phyloP scores from a whole-genome alignment of 2,329 filamentous ascomycete species.

The Paecilomyces niveus region DNA sequence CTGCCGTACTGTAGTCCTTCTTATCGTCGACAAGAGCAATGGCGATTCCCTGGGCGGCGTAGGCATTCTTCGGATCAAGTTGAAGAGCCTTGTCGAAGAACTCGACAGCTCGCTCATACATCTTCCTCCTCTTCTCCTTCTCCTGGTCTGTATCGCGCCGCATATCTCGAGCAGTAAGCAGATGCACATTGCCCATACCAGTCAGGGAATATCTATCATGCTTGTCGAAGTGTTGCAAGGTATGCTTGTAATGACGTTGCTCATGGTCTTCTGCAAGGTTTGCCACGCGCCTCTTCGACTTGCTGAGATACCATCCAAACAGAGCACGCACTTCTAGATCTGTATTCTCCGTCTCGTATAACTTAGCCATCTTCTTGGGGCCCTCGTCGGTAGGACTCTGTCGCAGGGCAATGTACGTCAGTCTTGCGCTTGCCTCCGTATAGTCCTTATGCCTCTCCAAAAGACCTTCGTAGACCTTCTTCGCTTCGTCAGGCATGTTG shows the following conservation, averaged over 20 bases:
- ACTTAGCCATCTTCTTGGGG: slow-evolving; percentile 73
- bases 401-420: slow-evolving; percentile 83
- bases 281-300: slow-evolving; percentile 71
- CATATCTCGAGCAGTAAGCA: slow-evolving; percentile 88
- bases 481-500: slow-evolving; percentile 71
- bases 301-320: slow-evolving; percentile 93
- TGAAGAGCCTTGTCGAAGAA: slow-evolving; percentile 98
- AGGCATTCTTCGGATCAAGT: slow-evolving; percentile 90
- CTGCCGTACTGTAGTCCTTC: slow-evolving; percentile 74
- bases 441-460: slow-evolving; percentile 83
- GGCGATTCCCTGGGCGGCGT: slow-evolving; percentile 90
- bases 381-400: slow-evolving; percentile 78
- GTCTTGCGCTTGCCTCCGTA: slow-evolving; percentile 77
- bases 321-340: slow-evolving; percentile 89
- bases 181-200: slow-evolving; percentile 93
- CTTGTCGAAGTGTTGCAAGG: slow-evolving; percentile 88
- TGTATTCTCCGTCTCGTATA: slow-evolving; percentile 74
- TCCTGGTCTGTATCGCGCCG: slow-evolving; percentile 81
- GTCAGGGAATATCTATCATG: slow-evolving; percentile 95
- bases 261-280: slow-evolving; percentile 87
- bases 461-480: slow-evolving; percentile 80
- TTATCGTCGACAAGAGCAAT: slow-evolving; percentile 93
- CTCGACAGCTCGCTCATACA: slow-evolving; percentile 87
- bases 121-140: slow-evolving; percentile 79
- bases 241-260: slow-evolving; percentile 93